Evolutionary conservation across 805 yeast species (phyloP), one percentile per base, ranked within the genome.

Genomic region (Ogataea allantospora): DNA sequence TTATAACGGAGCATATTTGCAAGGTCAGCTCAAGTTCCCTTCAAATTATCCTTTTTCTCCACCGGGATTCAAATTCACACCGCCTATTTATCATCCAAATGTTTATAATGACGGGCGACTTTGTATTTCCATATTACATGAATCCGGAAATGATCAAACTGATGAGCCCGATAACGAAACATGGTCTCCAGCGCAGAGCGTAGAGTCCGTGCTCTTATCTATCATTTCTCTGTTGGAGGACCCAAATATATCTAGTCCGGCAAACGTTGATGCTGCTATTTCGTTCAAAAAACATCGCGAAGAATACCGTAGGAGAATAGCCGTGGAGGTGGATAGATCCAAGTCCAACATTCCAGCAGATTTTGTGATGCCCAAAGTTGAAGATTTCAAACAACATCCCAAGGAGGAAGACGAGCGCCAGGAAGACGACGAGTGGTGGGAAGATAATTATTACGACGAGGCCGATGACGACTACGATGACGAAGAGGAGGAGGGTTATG

Each of bases 241-340:
- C 61, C 99, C 99, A 33, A 91, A 91, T 66, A 82, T 87, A 36
- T 77, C 80, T 41, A 84, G 95, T 5, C 98, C 99, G 9, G 99
- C 99, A 5, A 91, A 91, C 61, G 89, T 93, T 30, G 98, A 91
- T 60, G 99, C 99, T 7, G 88, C 96, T n/a, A 86, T 91, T 23
- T 88, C 86, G 51, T 89, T 87, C 75, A 75, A 95, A 54, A 87
- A 86, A 54, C 80, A 85, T 62, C 80, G 83, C 19, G 88, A 81
- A 19, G 82, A 78, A 36, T 91, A 88, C 66, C 77, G 78, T 58
- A 80, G 77, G 57, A 79, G 83, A 58, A 93, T 89, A 4, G 71
- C 75, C 44, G 76, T 77, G 49, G 96, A 88, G 54, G 97, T 89
- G 25, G 83, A 79, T 53, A 71, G 85, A 52, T 83, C 95, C 25